A percentile compares a stretch with the other conserved stretches of the same genome.
Evolutionary conservation across 495 filamentous ascomycete genomes (phyloP).

Genomic region (Daldinia bambusicola): DNA sequence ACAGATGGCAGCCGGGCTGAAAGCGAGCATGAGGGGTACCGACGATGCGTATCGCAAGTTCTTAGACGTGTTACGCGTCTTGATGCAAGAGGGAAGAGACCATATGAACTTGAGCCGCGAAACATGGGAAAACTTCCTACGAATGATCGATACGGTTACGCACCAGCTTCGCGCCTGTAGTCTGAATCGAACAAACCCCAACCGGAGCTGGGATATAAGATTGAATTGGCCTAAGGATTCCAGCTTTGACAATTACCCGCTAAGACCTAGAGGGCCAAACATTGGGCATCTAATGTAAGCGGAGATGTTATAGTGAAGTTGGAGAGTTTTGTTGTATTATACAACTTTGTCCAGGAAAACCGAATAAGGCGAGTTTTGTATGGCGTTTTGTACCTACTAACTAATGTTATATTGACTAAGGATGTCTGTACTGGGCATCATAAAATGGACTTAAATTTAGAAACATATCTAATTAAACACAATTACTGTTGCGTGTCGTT

Average conservation of each 20-base stretch:
- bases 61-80: not conserved
- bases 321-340: not conserved
- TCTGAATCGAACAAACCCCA: not conserved
- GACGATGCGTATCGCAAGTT: not conserved
- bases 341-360: no score
- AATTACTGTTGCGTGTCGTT: constrained; percentile 1
- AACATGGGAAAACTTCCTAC: not conserved
- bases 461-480: no score
- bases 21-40: not conserved
- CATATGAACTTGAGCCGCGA: not conserved
- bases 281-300: not conserved
- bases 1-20: not conserved
- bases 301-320: not conserved
- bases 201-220: not conserved
- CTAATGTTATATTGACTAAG: no score
- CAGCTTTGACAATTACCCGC: not conserved
- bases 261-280: not conserved
- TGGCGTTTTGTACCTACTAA: no score
- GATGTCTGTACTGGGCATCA: no score
- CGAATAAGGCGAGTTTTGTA: no score
- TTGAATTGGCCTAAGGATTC: constrained; percentile 6
- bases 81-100: not conserved
- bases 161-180: not conserved
- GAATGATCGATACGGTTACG: not conserved
- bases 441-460: no score